phyloP scores from a whole-genome alignment of 768 basidiomycete genomes.

The Tylopilus balloui region DNA sequence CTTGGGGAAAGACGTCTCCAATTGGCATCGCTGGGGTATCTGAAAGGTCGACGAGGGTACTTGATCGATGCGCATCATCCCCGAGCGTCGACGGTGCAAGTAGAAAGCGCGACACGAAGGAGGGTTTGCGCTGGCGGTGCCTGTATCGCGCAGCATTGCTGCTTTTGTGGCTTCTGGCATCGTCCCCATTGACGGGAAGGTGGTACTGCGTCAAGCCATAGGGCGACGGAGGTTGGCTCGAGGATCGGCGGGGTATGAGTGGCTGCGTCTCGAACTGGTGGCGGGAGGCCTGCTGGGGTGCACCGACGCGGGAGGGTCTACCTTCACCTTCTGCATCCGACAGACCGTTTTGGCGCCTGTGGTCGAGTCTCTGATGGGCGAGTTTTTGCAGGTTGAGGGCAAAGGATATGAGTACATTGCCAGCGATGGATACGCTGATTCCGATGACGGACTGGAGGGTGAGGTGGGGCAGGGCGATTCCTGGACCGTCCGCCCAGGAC shows the following conservation, averaged over 20 bases:
- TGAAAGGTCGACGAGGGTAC: not conserved
- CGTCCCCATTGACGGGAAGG: slow-evolving; percentile 16
- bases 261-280: slow-evolving; percentile 26
- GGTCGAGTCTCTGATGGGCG: slow-evolving; percentile 70
- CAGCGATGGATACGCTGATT: slow-evolving; percentile 75
- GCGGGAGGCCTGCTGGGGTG: slow-evolving; percentile 9
- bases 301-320: slow-evolving; percentile 4
- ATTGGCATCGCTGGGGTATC: slow-evolving; percentile 30
- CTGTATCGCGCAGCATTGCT: slow-evolving; percentile 18
- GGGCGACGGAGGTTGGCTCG: slow-evolving; percentile 13
- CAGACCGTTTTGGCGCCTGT: slow-evolving; percentile 23
- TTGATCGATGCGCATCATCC: not conserved
- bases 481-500: slow-evolving; percentile 18
- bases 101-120: slow-evolving; percentile 35
- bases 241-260: slow-evolving; percentile 26
- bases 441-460: slow-evolving; percentile 62
- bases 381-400: slow-evolving; percentile 93
- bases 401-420: slow-evolving; percentile 85
- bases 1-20: slow-evolving; percentile 36
- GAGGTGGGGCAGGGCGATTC: slow-evolving; percentile 50
- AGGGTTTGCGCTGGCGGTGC: slow-evolving; percentile 24
- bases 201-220: slow-evolving; percentile 18
- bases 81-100: slow-evolving; percentile 25
- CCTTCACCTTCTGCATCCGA: slow-evolving; percentile 12
- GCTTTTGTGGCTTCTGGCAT: slow-evolving; percentile 27